Evolutionary conservation across 345 rosid genomes (phyloP), one percentile per base, ranked within the genome.

Genomic region (Brassica nigra): DNA sequence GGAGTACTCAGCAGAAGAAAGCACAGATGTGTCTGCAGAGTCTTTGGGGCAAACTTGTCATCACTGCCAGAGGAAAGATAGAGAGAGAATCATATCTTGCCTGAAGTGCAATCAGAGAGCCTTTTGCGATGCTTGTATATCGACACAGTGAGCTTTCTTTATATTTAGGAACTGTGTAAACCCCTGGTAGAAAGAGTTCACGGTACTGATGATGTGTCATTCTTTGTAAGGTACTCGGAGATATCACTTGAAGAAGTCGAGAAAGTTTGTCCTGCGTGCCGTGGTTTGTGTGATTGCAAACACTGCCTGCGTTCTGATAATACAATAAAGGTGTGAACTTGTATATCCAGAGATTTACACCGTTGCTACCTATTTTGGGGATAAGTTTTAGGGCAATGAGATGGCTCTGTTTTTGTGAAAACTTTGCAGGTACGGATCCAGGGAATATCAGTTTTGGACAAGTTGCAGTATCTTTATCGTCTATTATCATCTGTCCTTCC

Each of bases 241-340:
- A 84, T 87, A 80, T 81, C 93, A 29, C 57, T 77, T 78, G 98
- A 90, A 81, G 98, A 96, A 84, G 82, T 89, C 33, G 94, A 89
- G 88, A 90, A 89, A 87, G 82, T 79, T 62, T 96, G 99, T 81
- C 99, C 99, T 82, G 97, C 88, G 20, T 96, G 99, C 82, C 92
- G 93, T 62, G 98, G 99, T 69, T 83, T 86, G 75, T 96, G 99
- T 86, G 84, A 83, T 84, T 96, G 99, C 85, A 90, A 89, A 88
- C 84, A 81, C 31, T 96, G 99, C 87, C 71, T 93, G 70, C 93
- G 95, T 68, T 87, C 89, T 16, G 98, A 90, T 86, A 90, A 91
- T 83, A 78, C 88, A 85, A 83, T 93, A 62, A 96, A 96, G 98
- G 99, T 93, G 78, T 2, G 73, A 15, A 70, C 67, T 70, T 76